Percentiles rank a stretch among this genome's conserved stretches.
These are phyloP conservation scores for Effrenium voratum DNA, from an alignment of 73 alveolate species.

Conservation along the genomic window DNA sequence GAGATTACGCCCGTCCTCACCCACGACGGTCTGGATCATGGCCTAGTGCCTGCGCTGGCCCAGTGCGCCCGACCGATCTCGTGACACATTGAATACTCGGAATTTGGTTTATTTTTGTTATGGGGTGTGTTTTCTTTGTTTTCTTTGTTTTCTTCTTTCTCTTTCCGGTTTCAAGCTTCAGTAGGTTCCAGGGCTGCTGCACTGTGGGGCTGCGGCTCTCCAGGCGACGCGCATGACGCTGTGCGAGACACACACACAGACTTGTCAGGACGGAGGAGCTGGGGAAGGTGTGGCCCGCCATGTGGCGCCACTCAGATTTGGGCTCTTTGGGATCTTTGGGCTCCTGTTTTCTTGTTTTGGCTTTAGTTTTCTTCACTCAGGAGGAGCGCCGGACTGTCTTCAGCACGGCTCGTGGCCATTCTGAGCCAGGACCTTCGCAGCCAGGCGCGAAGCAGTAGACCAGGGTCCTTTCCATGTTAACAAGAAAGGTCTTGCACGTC, in stretches of 20 bases:
- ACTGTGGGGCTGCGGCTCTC: not conserved
- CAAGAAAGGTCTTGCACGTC: too few relatives aligned
- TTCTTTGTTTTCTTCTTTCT: too few relatives aligned
- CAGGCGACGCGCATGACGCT: not conserved
- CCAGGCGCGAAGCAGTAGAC: too few relatives aligned
- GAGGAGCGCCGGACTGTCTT: conserved; percentile 26
- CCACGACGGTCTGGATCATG: too few relatives aligned
- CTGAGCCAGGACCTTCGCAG: conserved; percentile 2
- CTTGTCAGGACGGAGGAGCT: not conserved
- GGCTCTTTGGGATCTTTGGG: too few relatives aligned
- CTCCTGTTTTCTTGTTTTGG: too few relatives aligned
- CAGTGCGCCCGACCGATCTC: conserved; percentile 14
- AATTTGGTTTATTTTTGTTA: too few relatives aligned
- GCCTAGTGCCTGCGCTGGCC: conserved; percentile 22
- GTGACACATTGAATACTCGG: too few relatives aligned
- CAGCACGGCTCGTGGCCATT: conserved; percentile 37
- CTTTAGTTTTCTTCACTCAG: not conserved
- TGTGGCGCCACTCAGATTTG: too few relatives aligned
- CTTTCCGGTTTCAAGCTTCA: too few relatives aligned
- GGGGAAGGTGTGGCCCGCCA: not conserved
- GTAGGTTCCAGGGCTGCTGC: conserved; percentile 57
- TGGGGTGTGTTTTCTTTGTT: too few relatives aligned
- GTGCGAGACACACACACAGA: not conserved
- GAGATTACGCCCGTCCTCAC: conserved; percentile 10
- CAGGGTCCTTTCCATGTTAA: too few relatives aligned